Evolutionary conservation across 768 basidiomycete species (phyloP).

Genomic region (Agaricus subrufescens): DNA sequence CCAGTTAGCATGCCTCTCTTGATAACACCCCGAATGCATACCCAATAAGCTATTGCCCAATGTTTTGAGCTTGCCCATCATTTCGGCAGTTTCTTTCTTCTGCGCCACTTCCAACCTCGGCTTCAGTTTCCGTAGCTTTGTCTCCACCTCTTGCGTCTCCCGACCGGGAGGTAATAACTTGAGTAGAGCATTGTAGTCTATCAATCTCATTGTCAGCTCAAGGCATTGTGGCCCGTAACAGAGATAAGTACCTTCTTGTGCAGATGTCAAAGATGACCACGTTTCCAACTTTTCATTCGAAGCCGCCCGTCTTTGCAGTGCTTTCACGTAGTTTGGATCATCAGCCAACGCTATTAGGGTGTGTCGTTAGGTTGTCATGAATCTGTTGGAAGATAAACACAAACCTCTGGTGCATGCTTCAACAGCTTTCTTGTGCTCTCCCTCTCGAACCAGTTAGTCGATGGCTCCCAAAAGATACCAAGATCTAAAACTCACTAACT

Average conservation of each 20-base stretch:
- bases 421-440: slow-evolving; percentile 74
- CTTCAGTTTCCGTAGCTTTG: slow-evolving; percentile 51
- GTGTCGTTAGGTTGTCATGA: not conserved
- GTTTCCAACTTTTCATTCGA: slow-evolving; percentile 77
- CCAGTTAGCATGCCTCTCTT: not conserved
- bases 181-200: slow-evolving; percentile 79
- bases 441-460: slow-evolving; percentile 33
- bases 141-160: slow-evolving; percentile 41
- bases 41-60: slow-evolving; percentile 89
- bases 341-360: slow-evolving; percentile 68
- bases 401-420: slow-evolving; percentile 77
- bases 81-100: slow-evolving; percentile 85
- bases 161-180: slow-evolving; percentile 52
- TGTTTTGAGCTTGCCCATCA: slow-evolving; percentile 89
- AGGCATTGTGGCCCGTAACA: not conserved
- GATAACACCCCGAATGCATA: slow-evolving; percentile 21
- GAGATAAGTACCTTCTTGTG: slow-evolving; percentile 67
- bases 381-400: not conserved
- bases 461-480: not conserved
- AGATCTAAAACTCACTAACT: slow-evolving; percentile 48
- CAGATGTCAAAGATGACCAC: slow-evolving; percentile 79
- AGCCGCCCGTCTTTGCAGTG: slow-evolving; percentile 80
- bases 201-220: not conserved
- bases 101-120: slow-evolving; percentile 72
- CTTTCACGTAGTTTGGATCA: slow-evolving; percentile 83